A percentile compares a stretch with the other conserved stretches of the same genome.
These are phyloP conservation scores for Solanum dulcamara DNA, from an alignment of 257 asterid species.

Conservation along the genomic window DNA sequence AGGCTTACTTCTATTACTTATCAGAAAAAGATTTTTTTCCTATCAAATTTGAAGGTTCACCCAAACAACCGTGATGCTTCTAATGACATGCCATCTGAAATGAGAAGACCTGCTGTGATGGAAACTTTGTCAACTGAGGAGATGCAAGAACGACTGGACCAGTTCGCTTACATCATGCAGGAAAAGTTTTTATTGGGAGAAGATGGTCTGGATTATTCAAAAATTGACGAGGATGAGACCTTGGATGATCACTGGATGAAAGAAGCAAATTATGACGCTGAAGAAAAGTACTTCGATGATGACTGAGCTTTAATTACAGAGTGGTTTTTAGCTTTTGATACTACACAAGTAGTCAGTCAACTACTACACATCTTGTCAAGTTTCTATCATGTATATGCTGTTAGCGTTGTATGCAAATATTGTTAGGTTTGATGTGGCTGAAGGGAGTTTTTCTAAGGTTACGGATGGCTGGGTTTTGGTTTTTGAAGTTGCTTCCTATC, in stretches of 20 bases:
- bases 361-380: not conserved
- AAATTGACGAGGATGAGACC: constrained; percentile 66
- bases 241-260: constrained; percentile 93
- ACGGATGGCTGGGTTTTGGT: not conserved
- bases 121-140: constrained; percentile 46
- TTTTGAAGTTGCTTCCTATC: not conserved
- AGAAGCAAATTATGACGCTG: constrained; percentile 81
- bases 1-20: not conserved
- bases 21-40: not conserved
- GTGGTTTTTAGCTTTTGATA: not conserved
- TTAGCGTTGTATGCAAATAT: not conserved
- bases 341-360: not conserved
- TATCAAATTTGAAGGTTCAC: constrained; percentile 10
- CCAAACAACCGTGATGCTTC: not conserved
- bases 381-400: not conserved
- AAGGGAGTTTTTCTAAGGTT: not conserved
- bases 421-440: not conserved
- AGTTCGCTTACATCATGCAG: constrained; percentile 61
- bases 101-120: constrained; percentile 8
- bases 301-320: not conserved
- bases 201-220: constrained; percentile 73
- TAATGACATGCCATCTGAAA: constrained; percentile 6
- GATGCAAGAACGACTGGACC: constrained; percentile 73
- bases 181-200: constrained; percentile 84
- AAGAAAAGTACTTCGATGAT: constrained; percentile 88